Conservation (phyloP, 352 stramenopile genomes). For the Vaucheria bursata region DNA sequence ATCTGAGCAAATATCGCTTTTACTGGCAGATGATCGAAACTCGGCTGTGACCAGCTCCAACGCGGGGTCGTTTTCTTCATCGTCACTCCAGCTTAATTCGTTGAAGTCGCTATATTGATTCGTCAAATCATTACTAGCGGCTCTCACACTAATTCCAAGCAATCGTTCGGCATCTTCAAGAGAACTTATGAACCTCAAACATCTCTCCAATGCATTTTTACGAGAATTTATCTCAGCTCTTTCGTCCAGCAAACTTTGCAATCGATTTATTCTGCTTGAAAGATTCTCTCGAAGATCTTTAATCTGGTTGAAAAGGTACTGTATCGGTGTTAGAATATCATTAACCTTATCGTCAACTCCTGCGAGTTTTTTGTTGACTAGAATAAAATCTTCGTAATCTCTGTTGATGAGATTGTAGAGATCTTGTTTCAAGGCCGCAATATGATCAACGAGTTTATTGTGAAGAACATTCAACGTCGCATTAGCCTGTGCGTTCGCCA, state of each 20-base stretch:
- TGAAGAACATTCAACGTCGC: constrained; percentile 25
- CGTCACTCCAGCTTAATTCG: neutral
- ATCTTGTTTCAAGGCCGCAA: constrained; percentile 25
- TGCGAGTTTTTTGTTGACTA: constrained; percentile 44
- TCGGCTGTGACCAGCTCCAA: neutral
- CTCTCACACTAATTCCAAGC: constrained; percentile 18
- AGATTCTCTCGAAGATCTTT: neutral
- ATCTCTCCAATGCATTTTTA: constrained; percentile 12
- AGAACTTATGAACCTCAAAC: constrained; percentile 30
- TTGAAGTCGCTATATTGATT: neutral
- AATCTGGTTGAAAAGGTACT: neutral
- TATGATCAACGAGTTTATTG: constrained; percentile 26
- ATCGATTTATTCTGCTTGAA: neutral
- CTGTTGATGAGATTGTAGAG: constrained; percentile 50
- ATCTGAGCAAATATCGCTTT: constrained; percentile 13
- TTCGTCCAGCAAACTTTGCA: neutral
- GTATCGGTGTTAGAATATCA: constrained; percentile 22
- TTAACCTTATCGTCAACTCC: constrained; percentile 27
- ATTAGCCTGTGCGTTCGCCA: constrained; percentile 18
- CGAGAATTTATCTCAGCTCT: neutral
- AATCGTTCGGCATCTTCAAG: constrained; percentile 24
- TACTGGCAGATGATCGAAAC: neutral
- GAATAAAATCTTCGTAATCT: constrained; percentile 50
- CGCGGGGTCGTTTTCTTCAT: neutral
- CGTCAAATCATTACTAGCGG: neutral